phyloP scores from a whole-genome alignment of 352 stramenopile genomes.

The Blastocystis sp. region DNA sequence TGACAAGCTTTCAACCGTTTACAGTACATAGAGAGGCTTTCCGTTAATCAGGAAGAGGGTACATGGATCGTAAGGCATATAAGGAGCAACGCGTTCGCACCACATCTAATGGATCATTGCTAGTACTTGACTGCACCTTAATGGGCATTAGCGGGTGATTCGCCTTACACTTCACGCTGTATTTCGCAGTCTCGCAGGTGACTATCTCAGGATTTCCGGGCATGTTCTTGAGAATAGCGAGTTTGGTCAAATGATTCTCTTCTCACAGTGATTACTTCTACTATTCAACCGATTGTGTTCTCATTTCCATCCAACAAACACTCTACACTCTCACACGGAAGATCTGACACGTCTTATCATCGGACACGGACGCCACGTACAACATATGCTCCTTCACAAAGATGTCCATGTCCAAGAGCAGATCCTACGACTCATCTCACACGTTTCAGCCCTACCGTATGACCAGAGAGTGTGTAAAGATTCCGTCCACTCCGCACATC shows the following conservation, averaged over 20 bases:
- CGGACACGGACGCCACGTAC: slow-evolving; percentile 29
- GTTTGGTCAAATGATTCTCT: no score
- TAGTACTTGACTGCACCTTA: neutral
- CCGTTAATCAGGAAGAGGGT: neutral
- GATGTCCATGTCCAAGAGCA: slow-evolving; percentile 45
- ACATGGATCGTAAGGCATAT: neutral
- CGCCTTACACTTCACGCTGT: neutral
- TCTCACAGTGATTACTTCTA: no score
- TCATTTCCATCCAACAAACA: no score
- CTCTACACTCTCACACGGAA: slow-evolving; percentile 24
- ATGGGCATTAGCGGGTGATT: neutral
- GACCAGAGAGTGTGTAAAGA: slow-evolving; percentile 17
- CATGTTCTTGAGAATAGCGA: neutral
- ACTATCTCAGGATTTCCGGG: neutral
- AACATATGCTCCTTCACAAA: slow-evolving; percentile 32
- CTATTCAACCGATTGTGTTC: no score
- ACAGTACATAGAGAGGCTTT: neutral
- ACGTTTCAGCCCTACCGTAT: neutral
- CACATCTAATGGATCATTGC: neutral
- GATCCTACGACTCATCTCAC: neutral
- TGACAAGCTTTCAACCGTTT: neutral
- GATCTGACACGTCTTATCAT: slow-evolving; percentile 48
- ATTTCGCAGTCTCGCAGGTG: neutral
- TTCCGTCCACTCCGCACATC: neutral
- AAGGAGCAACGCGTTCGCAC: neutral